These are phyloP conservation scores for Tylopilus rubrobrunneus DNA, from an alignment of 768 basidiomycete species.

Conservation along the genomic window DNA sequence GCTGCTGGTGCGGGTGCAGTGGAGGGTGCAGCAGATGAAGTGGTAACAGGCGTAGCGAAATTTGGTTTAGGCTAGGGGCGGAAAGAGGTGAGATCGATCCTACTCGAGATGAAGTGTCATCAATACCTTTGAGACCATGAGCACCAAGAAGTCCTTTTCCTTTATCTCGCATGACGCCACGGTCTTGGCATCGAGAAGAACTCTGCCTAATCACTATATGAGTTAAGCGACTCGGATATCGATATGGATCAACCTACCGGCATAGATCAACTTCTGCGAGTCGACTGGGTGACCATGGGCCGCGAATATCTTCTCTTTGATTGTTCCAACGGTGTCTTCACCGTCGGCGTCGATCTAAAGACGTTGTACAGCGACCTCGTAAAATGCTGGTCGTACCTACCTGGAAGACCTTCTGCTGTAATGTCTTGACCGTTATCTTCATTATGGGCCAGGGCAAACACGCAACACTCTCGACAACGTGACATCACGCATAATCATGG, in stretches of 20 bases:
- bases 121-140: slow-evolving; percentile 93
- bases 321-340: slow-evolving; percentile 64
- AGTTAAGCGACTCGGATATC: slow-evolving; percentile 5
- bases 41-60: slow-evolving; percentile 24
- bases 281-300: slow-evolving; percentile 70
- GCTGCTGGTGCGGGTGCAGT: slow-evolving; percentile 3
- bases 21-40: slow-evolving; percentile 10
- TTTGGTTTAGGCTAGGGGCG: slow-evolving; percentile 51
- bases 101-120: slow-evolving; percentile 7
- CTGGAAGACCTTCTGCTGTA: slow-evolving; percentile 89
- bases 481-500: slow-evolving; percentile 18
- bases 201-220: slow-evolving; percentile 62
- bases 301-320: slow-evolving; percentile 83
- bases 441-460: slow-evolving; percentile 41
- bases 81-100: slow-evolving; percentile 2
- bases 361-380: not conserved
- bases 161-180: slow-evolving; percentile 88
- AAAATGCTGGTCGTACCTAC: slow-evolving; percentile 33
- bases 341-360: slow-evolving; percentile 72
- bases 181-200: slow-evolving; percentile 83
- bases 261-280: slow-evolving; percentile 91
- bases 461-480: slow-evolving; percentile 11
- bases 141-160: slow-evolving; percentile 98
- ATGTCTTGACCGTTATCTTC: slow-evolving; percentile 94
- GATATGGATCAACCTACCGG: slow-evolving; percentile 51